Percentiles rank a stretch among this genome's conserved stretches.
Conservation (phyloP, 176 grass and related monocot species). For the Echinochloa phyllopogon region DNA sequence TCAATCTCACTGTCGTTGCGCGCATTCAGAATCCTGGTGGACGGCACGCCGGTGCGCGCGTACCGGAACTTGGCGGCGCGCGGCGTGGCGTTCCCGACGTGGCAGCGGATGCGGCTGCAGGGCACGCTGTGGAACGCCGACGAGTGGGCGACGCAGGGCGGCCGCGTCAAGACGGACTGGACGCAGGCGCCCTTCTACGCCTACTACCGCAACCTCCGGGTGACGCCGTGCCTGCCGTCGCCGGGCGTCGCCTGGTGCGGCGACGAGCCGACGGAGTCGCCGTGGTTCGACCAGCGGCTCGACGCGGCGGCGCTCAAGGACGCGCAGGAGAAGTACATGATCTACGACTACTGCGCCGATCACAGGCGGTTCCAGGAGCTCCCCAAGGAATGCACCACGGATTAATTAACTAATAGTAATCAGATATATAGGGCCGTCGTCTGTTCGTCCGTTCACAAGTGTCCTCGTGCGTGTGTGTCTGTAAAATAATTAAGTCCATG, state of each 20-base stretch:
- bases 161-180: conserved; percentile 75
- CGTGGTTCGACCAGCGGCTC: conserved; percentile 24
- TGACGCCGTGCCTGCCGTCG: conserved; percentile 6
- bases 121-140: conserved; percentile 56
- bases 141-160: conserved; percentile 81
- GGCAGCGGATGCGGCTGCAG: conserved; percentile 41
- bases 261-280: conserved; percentile 46
- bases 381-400: conserved; percentile 25
- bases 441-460: too few species aligned
- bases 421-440: too few species aligned
- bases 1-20: not conserved
- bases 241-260: conserved; percentile 49
- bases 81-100: conserved; percentile 39
- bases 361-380: not conserved
- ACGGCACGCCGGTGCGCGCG: conserved; percentile 46
- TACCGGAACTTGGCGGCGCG: conserved; percentile 7
- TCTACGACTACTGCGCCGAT: conserved; percentile 47
- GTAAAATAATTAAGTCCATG: too few species aligned
- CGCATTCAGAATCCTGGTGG: conserved; percentile 32
- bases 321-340: conserved; percentile 11
- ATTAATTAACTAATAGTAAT: not conserved
- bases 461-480: too few species aligned
- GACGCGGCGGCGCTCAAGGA: conserved; percentile 24
- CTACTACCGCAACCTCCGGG: conserved; percentile 39
- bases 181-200: conserved; percentile 40